Percentiles rank a stretch among this genome's conserved stretches.
These are phyloP conservation scores for Fusarium foetens DNA, from an alignment of 2,329 filamentous ascomycete species.

Conservation along the genomic window DNA sequence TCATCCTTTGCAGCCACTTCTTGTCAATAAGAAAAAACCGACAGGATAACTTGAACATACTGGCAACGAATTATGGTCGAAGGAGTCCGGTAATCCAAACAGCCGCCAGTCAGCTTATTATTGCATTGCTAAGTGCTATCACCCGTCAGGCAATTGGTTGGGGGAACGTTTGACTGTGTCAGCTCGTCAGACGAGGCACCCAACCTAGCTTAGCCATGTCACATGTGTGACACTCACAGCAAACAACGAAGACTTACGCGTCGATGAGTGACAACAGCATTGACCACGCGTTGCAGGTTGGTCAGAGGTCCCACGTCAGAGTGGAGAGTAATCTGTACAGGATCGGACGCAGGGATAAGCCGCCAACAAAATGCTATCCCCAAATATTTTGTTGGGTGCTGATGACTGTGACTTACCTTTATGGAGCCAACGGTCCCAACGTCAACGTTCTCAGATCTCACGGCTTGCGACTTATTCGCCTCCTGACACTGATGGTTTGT, in stretches of 20 bases:
- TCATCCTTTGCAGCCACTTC: neutral
- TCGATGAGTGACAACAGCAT: neutral
- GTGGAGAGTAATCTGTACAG: neutral
- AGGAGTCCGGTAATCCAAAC: neutral
- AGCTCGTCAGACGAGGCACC: neutral
- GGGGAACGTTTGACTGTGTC: neutral
- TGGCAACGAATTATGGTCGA: too few relatives aligned
- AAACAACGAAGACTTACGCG: neutral
- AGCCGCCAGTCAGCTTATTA: conserved; percentile 13
- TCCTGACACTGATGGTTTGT: too few relatives aligned
- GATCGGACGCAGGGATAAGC: neutral
- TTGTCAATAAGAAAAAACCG: neutral
- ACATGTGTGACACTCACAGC: neutral
- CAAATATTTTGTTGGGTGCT: neutral
- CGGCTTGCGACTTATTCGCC: too few relatives aligned
- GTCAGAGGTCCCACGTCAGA: neutral
- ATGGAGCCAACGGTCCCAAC: neutral
- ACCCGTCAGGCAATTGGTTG: neutral
- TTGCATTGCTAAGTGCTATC: neutral
- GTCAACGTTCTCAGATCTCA: neutral
- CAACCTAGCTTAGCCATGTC: neutral
- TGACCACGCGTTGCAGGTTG: neutral
- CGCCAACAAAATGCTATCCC: neutral
- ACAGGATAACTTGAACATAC: too few relatives aligned
- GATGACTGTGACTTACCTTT: neutral